Evolutionary conservation across 2,329 filamentous ascomycete genomes (phyloP).

Genomic region (Allantophomopsis lycopodina): DNA sequence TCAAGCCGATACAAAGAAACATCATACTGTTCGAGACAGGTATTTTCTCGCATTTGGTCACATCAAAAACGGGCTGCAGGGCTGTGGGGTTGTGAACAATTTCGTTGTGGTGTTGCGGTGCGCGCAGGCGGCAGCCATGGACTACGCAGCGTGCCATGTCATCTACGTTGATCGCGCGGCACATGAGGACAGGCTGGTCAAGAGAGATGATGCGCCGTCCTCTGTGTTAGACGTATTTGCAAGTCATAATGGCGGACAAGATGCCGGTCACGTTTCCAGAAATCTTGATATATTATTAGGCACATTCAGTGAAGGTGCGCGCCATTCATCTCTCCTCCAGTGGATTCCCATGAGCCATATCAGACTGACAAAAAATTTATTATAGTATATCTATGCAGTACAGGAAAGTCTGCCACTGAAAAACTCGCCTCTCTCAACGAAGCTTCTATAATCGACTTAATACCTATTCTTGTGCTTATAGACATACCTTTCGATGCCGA

Average conservation of each 20-base stretch:
- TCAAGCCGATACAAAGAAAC: background rate
- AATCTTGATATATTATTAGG: conserved; percentile 34
- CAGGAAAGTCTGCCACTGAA: conserved; percentile 33
- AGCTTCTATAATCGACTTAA: conserved; percentile 26
- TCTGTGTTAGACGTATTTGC: conserved; percentile 13
- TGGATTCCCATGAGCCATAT: background rate
- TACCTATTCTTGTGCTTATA: conserved; percentile 40
- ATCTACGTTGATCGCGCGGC: conserved; percentile 27
- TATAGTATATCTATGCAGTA: conserved; percentile 37
- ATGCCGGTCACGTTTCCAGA: conserved; percentile 22
- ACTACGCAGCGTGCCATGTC: conserved; percentile 27
- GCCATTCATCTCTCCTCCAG: conserved; percentile 3
- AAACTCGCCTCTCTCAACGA: conserved; percentile 36
- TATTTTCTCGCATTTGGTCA: too few species aligned
- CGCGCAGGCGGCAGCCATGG: conserved; percentile 19
- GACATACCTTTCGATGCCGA: conserved; percentile 31
- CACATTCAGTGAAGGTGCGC: conserved; percentile 37
- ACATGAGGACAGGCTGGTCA: conserved; percentile 20
- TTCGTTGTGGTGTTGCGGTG: conserved; percentile 11
- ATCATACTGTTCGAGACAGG: too few species aligned
- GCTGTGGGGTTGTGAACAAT: background rate
- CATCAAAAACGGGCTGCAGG: too few species aligned
- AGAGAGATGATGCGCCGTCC: conserved; percentile 16
- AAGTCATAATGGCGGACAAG: conserved; percentile 10
- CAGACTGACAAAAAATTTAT: conserved; percentile 11